phyloP scores from a whole-genome alignment of 2,329 filamentous ascomycete species.

The Ophiosphaerella korrae region DNA sequence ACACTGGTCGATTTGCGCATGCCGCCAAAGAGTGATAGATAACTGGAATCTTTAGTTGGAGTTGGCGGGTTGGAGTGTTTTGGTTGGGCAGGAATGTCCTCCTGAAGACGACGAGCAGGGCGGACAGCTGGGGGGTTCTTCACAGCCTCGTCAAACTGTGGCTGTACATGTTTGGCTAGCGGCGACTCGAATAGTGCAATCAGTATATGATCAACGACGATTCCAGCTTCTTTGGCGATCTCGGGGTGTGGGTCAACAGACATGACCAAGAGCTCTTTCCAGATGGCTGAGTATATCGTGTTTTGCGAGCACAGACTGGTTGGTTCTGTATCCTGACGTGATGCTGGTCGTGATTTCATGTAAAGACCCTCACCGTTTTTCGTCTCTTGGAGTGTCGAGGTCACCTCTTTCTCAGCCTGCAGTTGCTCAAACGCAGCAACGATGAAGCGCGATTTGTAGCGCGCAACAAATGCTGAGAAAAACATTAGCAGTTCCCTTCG shows the following conservation, averaged over 20 bases:
- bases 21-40: conserved; percentile 60
- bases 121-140: conserved; percentile 50
- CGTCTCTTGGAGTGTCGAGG: conserved; percentile 25
- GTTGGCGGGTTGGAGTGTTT: conserved; percentile 53
- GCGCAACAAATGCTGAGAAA: conserved; percentile 85
- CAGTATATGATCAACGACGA: conserved; percentile 87
- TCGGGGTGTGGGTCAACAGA: conserved; percentile 95
- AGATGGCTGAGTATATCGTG: conserved; percentile 89
- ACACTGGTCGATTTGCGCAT: conserved; percentile 68
- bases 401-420: conserved; percentile 69
- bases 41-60: conserved; percentile 62
- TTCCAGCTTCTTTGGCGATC: conserved; percentile 80
- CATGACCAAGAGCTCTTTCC: conserved; percentile 90
- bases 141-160: conserved; percentile 73
- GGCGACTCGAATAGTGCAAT: conserved; percentile 77
- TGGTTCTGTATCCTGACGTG: neutral
- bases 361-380: conserved; percentile 34
- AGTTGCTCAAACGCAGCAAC: conserved; percentile 92
- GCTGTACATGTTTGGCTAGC: conserved; percentile 71
- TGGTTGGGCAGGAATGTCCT: conserved; percentile 47
- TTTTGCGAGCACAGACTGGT: conserved; percentile 66
- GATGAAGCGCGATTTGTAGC: conserved; percentile 90
- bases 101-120: conserved; percentile 46
- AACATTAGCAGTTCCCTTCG: conserved; percentile 92
- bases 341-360: conserved; percentile 33